phyloP scores from a whole-genome alignment of 441 rosid species.

The Codiaeum variegatum region DNA sequence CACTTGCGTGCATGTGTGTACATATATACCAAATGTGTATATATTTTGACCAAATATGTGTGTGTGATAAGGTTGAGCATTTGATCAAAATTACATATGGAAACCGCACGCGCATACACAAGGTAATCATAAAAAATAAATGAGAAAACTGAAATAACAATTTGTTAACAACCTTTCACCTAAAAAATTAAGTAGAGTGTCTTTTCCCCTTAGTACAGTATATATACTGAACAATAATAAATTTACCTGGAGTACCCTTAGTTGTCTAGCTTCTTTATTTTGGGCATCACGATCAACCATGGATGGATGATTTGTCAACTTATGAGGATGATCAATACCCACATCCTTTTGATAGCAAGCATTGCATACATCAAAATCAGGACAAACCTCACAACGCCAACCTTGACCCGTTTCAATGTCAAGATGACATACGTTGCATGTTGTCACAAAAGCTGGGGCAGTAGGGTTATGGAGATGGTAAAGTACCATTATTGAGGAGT shows the following conservation, averaged over 20 bases:
- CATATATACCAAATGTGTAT: too few relatives aligned
- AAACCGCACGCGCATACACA: too few relatives aligned
- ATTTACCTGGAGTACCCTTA: slow-evolving; percentile 82
- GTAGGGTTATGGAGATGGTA: slow-evolving; percentile 99
- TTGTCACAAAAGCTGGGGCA: slow-evolving; percentile 95
- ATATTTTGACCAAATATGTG: too few relatives aligned
- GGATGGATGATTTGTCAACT: slow-evolving; percentile 93
- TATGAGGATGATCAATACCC: slow-evolving; percentile 95
- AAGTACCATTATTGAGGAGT: slow-evolving; percentile 99
- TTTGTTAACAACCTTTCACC: not conserved
- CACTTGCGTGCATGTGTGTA: too few relatives aligned
- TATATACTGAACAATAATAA: not conserved
- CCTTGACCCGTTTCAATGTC: slow-evolving; percentile 99
- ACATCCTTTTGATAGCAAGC: slow-evolving; percentile 84
- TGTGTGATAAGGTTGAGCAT: too few relatives aligned
- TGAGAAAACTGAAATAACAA: not conserved
- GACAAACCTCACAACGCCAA: slow-evolving; percentile 99
- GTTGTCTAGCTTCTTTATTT: slow-evolving; percentile 93
- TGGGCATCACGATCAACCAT: slow-evolving; percentile 95
- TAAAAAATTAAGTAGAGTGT: not conserved
- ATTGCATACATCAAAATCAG: slow-evolving; percentile 95
- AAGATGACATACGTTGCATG: slow-evolving; percentile 82
- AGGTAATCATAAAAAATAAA: not conserved
- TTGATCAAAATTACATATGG: too few relatives aligned
- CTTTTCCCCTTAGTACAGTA: not conserved